Conservation (phyloP, 2,329 filamentous ascomycete genomes). For the Cytospora piceae region DNA sequence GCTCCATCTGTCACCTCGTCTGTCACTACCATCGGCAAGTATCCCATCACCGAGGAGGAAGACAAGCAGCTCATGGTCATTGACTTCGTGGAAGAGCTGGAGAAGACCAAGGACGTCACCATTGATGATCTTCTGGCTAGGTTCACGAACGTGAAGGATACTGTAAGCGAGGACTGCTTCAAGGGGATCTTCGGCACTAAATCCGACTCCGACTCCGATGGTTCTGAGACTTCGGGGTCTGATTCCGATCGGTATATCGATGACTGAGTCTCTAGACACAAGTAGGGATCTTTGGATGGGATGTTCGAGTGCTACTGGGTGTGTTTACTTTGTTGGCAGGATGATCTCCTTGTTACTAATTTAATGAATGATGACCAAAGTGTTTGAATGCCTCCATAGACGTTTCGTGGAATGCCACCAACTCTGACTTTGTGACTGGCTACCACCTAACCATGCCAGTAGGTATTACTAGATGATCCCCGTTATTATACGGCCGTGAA, state of each 20-base stretch:
- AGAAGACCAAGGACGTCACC: conserved; percentile 5
- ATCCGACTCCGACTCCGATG: conserved; percentile 16
- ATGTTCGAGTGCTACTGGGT: not conserved
- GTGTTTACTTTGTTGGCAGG: not conserved
- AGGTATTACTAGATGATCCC: too few species aligned
- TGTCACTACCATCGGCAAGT: not conserved
- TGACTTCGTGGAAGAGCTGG: conserved; percentile 16
- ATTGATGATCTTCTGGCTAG: conserved; percentile 7
- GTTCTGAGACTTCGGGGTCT: not conserved
- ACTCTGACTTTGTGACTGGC: too few species aligned
- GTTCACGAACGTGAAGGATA: conserved; percentile 19
- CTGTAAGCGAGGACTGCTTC: conserved; percentile 1
- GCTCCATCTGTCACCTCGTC: not conserved
- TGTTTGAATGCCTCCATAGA: too few species aligned
- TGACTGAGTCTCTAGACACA: not conserved
- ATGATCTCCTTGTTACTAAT: too few species aligned
- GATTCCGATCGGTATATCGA: not conserved
- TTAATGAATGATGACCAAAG: too few species aligned
- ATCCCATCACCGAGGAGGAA: conserved; percentile 16
- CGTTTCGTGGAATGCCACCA: too few species aligned
- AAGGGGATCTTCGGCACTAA: not conserved
- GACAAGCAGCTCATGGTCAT: conserved; percentile 23
- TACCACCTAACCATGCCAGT: too few species aligned
- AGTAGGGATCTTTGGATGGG: too few species aligned
- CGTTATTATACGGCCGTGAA: too few species aligned